Evolutionary conservation across 2,329 filamentous ascomycete species (phyloP).

Genomic region (Falciphora oryzae): DNA sequence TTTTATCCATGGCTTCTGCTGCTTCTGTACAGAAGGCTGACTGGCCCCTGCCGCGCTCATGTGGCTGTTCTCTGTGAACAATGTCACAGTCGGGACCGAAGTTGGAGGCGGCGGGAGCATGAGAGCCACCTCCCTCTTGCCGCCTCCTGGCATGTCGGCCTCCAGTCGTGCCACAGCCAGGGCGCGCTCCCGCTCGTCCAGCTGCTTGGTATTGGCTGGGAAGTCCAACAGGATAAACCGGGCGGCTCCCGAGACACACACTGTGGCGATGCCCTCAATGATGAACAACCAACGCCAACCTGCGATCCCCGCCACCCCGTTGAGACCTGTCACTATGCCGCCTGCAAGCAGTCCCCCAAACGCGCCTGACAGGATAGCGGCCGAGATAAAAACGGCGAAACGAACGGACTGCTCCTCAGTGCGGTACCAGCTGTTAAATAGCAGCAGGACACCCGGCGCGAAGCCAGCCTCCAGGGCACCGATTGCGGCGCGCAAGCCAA

Average conservation of each 20-base stretch:
- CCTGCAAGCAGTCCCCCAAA: constrained; percentile 56
- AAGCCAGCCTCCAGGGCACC: constrained; percentile 54
- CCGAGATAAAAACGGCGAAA: constrained; percentile 59
- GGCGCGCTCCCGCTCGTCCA: constrained; percentile 52
- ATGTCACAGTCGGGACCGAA: no score
- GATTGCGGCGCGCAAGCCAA: constrained; percentile 36
- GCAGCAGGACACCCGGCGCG: constrained; percentile 50
- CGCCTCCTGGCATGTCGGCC: constrained; percentile 47
- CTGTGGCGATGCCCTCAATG: constrained; percentile 52
- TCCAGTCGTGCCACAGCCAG: constrained; percentile 56
- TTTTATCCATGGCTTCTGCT: constrained; percentile 33
- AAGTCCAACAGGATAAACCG: constrained; percentile 66
- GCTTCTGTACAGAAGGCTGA: no score
- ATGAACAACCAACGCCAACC: constrained; percentile 43
- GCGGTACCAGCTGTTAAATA: constrained; percentile 62
- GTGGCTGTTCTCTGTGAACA: no score
- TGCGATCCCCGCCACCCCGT: constrained; percentile 39
- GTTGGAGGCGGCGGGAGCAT: no score
- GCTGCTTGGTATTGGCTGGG: constrained; percentile 53
- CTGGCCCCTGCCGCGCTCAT: no score
- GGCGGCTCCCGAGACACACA: constrained; percentile 45
- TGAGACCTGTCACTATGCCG: constrained; percentile 49
- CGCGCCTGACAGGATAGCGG: constrained; percentile 59
- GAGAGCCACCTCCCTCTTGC: constrained; percentile 30
- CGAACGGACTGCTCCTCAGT: constrained; percentile 17